A percentile compares a stretch with the other conserved stretches of the same genome.
phyloP scores from a whole-genome alignment of 371 early-diverging fungal species.

The Mortierella sp. region DNA sequence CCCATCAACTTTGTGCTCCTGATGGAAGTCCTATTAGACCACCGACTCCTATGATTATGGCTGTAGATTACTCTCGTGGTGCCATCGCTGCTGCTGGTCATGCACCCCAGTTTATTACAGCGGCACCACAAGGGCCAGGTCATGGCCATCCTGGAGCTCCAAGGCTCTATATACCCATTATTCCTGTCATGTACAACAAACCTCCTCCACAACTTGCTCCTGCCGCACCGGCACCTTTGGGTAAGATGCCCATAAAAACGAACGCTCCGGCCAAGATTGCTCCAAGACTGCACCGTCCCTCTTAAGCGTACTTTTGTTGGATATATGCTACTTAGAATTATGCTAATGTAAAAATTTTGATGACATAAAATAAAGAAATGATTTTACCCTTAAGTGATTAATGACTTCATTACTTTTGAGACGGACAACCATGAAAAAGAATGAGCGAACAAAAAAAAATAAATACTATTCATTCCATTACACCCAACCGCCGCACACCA shows the following conservation, averaged over 20 bases:
- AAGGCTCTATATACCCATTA: constrained; percentile 46
- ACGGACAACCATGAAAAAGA: neutral
- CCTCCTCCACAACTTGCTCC: constrained; percentile 18
- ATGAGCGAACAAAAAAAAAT: constrained; percentile 1
- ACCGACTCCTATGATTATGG: constrained; percentile 45
- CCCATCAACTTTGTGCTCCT: constrained; percentile 11
- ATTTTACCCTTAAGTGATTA: constrained; percentile 8
- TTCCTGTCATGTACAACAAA: constrained; percentile 56
- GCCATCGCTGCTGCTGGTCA: constrained; percentile 24
- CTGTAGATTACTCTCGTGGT: constrained; percentile 44
- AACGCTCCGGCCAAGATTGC: constrained; percentile 42
- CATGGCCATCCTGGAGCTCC: constrained; percentile 22
- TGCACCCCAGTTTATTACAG: constrained; percentile 35
- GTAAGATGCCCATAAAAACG: constrained; percentile 14
- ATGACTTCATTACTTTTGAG: neutral
- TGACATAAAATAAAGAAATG: neutral
- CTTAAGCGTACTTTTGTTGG: neutral
- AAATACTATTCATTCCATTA: neutral
- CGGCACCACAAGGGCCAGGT: constrained; percentile 14
- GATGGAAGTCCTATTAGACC: constrained; percentile 19
- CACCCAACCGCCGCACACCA: constrained; percentile 4
- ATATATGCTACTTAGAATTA: neutral
- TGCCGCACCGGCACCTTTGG: neutral
- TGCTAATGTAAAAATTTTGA: neutral
- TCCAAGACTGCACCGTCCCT: constrained; percentile 30